Percentiles rank a stretch among this genome's conserved stretches.
Conservation (phyloP, 495 filamentous ascomycete species). For the Astrothelium subdiscretum region DNA sequence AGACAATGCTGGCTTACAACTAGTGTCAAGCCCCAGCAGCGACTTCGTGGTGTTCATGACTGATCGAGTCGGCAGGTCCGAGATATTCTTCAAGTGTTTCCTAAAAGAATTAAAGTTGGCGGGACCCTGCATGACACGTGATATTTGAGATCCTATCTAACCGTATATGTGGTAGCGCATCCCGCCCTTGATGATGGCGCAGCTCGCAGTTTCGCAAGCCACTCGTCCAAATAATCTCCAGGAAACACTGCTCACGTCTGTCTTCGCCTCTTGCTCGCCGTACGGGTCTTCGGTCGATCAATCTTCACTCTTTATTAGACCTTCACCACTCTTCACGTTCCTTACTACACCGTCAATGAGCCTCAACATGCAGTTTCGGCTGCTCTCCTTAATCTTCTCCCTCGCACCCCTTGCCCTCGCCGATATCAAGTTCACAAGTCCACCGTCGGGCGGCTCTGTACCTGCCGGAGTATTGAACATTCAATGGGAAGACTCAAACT, state of each 20-base stretch:
- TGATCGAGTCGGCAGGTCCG: background rate
- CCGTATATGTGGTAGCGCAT: background rate
- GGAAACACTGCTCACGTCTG: background rate
- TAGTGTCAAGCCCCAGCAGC: background rate
- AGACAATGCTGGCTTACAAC: background rate
- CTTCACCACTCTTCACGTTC: background rate
- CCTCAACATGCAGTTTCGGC: constrained; percentile 23
- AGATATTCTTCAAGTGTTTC: background rate
- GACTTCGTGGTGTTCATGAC: background rate
- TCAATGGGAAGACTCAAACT: constrained; percentile 48
- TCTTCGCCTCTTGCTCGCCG: background rate
- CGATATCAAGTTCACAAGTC: constrained; percentile 44
- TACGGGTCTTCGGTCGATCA: background rate
- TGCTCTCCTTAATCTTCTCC: constrained; percentile 32
- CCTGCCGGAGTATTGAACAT: constrained; percentile 35
- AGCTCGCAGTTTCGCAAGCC: background rate
- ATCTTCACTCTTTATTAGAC: background rate
- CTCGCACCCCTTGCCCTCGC: constrained; percentile 38
- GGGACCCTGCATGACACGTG: background rate
- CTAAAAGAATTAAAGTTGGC: background rate
- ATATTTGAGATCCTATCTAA: background rate
- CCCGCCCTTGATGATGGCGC: background rate
- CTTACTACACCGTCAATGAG: constrained; percentile 1
- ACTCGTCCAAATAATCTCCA: background rate
- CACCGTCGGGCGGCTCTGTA: constrained; percentile 37